Evolutionary conservation across 1,284 basidiomycete genomes (phyloP).

Genomic region (Rhodotorula sp.): DNA sequence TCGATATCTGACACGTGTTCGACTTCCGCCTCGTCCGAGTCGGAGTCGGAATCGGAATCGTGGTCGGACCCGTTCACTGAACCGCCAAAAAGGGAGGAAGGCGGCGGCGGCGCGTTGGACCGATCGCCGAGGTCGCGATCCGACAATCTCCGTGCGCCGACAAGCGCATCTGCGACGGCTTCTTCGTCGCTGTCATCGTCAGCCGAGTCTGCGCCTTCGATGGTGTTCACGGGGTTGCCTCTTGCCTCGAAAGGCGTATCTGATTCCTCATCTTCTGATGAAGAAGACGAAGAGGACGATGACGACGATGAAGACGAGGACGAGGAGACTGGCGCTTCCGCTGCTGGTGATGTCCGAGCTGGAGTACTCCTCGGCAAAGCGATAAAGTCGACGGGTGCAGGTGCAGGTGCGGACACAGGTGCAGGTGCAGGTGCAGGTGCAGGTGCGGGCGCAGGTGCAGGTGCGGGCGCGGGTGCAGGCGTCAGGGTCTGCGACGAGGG

Average conservation of each 20-base stretch:
- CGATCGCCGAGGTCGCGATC: neutral
- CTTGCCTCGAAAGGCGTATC: too few species aligned
- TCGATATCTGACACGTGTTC: neutral
- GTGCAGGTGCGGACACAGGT: neutral
- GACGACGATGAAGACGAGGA: neutral
- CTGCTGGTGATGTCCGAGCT: neutral
- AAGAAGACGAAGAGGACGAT: neutral
- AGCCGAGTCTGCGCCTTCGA: neutral
- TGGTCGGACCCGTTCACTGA: neutral
- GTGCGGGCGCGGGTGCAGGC: neutral
- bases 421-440: neutral
- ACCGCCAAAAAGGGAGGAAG: neutral
- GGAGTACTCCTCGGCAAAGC: neutral
- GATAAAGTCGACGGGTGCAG: neutral
- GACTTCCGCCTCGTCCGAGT: neutral
- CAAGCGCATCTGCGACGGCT: conserved; percentile 1
- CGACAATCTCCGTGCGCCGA: neutral
- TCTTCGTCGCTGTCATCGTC: conserved; percentile 3
- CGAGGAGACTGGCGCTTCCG: neutral
- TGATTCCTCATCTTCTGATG: too few species aligned
- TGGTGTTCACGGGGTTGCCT: too few species aligned
- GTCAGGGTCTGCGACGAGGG: too few species aligned
- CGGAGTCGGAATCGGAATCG: neutral
- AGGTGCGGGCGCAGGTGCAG: neutral
- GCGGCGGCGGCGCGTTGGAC: neutral